phyloP scores from a whole-genome alignment of 805 yeast genomes.

The Aciculoconidium aculeatum region DNA sequence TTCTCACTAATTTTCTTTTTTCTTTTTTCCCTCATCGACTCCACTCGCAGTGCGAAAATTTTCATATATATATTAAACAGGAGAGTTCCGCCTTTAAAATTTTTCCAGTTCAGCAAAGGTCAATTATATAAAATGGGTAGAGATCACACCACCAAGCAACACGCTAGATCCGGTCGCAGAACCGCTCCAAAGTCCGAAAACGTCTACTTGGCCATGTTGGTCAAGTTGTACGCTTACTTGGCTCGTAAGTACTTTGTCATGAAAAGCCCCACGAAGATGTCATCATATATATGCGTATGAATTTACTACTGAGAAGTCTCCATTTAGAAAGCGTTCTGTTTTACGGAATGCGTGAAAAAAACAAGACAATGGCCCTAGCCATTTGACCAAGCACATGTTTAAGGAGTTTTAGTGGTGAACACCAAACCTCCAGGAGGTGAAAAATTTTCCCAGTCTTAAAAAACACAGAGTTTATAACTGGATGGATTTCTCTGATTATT shows the following conservation, averaged over 20 bases:
- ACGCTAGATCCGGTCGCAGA: conserved; percentile 94
- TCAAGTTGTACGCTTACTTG: conserved; percentile 97
- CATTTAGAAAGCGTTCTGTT: too few species aligned
- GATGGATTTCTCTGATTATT: too few species aligned
- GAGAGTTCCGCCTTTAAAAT: too few species aligned
- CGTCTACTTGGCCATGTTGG: conserved; percentile 96
- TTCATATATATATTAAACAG: not conserved
- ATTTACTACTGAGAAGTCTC: too few species aligned
- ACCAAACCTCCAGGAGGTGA: too few species aligned
- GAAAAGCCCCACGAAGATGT: too few species aligned
- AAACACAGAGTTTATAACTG: too few species aligned
- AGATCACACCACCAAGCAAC: conserved; percentile 96
- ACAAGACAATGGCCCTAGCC: too few species aligned
- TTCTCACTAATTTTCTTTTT: not conserved
- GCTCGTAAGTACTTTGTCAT: conserved; percentile 75
- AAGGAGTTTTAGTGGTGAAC: too few species aligned
- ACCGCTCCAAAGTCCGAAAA: conserved; percentile 99
- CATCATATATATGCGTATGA: too few species aligned
- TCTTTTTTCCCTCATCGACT: not conserved
- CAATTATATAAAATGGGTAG: conserved; percentile 67
- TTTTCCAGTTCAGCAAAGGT: conserved; percentile 3
- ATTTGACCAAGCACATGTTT: too few species aligned
- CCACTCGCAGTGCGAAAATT: not conserved
- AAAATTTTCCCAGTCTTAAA: conserved; percentile 1
- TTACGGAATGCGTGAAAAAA: too few species aligned